phyloP scores from a whole-genome alignment of 2,329 filamentous ascomycete genomes.

The Fusarium sp. region DNA sequence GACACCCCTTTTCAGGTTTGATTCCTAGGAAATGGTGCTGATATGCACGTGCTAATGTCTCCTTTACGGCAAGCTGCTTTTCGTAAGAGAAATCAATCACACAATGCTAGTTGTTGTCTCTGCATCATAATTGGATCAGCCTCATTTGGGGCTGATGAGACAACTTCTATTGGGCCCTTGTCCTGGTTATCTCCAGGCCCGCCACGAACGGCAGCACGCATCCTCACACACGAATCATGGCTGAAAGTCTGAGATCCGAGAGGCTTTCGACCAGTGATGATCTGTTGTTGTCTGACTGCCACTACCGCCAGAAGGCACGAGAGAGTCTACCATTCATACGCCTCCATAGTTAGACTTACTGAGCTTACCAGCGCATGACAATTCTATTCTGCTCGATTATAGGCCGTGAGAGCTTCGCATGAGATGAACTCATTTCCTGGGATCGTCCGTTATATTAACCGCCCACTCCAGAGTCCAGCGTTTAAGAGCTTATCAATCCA shows the following conservation, averaged over 20 bases:
- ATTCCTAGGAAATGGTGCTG: constrained; percentile 1
- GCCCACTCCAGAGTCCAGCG: constrained; percentile 24
- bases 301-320: constrained; percentile 6
- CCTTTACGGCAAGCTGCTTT: not conserved
- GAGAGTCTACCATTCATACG: constrained; percentile 19
- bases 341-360: not conserved
- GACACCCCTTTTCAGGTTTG: constrained; percentile 2
- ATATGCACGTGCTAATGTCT: constrained; percentile 11
- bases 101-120: constrained; percentile 6
- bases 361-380: constrained; percentile 15
- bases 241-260: constrained; percentile 17
- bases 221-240: constrained; percentile 17
- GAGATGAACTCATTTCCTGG: constrained; percentile 37
- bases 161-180: constrained; percentile 1
- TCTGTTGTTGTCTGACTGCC: not conserved
- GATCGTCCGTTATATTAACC: constrained; percentile 26
- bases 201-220: constrained; percentile 21
- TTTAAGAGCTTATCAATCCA: constrained; percentile 6
- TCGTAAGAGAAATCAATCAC: not conserved
- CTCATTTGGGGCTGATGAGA: constrained; percentile 32
- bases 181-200: constrained; percentile 18
- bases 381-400: not conserved
- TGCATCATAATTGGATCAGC: constrained; percentile 19
- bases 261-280: constrained; percentile 6
- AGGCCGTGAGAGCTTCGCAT: not conserved